These are phyloP conservation scores for Arthrobotrys sinensis DNA, from an alignment of 2,329 filamentous ascomycete genomes.

Conservation along the genomic window DNA sequence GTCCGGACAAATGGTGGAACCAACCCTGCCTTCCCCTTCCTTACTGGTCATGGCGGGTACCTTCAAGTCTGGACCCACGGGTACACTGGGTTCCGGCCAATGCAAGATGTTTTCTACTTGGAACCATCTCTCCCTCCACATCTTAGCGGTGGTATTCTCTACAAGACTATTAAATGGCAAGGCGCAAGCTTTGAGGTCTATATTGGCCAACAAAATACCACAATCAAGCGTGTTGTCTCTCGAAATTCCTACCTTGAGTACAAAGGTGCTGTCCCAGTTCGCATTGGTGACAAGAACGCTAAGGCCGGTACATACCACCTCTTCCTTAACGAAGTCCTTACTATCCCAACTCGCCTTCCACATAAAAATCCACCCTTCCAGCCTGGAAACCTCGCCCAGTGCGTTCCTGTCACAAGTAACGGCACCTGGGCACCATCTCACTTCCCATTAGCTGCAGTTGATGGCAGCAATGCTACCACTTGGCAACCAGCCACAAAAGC, in stretches of 20 bases:
- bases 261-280: constrained; percentile 69
- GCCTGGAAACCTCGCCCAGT: constrained; percentile 77
- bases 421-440: constrained; percentile 75
- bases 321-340: constrained; percentile 70
- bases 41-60: constrained; percentile 79
- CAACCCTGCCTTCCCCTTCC: constrained; percentile 79
- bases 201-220: constrained; percentile 71
- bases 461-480: constrained; percentile 77
- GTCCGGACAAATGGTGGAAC: constrained; percentile 75
- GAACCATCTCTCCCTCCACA: constrained; percentile 78
- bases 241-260: constrained; percentile 49
- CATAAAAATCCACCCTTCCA: constrained; percentile 72
- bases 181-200: constrained; percentile 63
- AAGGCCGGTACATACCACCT: constrained; percentile 69
- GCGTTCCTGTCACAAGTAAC: constrained; percentile 71
- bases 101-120: constrained; percentile 75
- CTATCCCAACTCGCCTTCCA: constrained; percentile 74
- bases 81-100: constrained; percentile 76
- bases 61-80: constrained; percentile 79
- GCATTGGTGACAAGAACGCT: constrained; percentile 68
- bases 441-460: constrained; percentile 78
- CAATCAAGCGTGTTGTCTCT: constrained; percentile 71
- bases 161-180: constrained; percentile 64
- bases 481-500: constrained; percentile 76
- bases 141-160: constrained; percentile 68